A percentile compares a stretch with the other conserved stretches of the same genome.
Evolutionary conservation across 345 rosid genomes (phyloP).

Genomic region (Bruguiera gymnorhiza): DNA sequence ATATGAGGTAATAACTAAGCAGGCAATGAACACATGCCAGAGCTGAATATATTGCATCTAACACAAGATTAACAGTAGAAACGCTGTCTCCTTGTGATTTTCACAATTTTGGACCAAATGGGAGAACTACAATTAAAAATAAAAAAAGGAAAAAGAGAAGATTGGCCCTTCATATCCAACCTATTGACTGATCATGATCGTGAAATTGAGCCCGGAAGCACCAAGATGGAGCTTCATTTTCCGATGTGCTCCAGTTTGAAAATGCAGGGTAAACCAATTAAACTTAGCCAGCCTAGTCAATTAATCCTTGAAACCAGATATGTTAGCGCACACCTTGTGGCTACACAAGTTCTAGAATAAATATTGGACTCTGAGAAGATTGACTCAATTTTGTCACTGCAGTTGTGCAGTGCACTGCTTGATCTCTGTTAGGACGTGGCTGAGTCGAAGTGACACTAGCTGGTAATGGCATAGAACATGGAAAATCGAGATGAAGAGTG

Average conservation of each 20-base stretch:
- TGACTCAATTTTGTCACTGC: not conserved
- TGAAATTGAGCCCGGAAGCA: constrained; percentile 3
- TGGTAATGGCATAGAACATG: not conserved
- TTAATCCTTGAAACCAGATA: too few relatives aligned
- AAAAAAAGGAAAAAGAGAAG: constrained; percentile 1
- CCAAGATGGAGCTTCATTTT: constrained; percentile 13
- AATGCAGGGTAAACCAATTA: not conserved
- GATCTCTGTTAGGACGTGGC: too few relatives aligned
- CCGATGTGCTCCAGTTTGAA: constrained; percentile 1
- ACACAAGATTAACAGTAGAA: not conserved
- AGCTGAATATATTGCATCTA: not conserved
- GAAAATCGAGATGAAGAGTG: constrained; percentile 1
- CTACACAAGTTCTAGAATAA: too few relatives aligned
- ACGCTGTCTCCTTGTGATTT: not conserved
- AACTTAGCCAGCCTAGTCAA: too few relatives aligned
- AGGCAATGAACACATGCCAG: not conserved
- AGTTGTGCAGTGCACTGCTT: not conserved
- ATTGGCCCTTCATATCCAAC: constrained; percentile 12
- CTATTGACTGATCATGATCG: constrained; percentile 1
- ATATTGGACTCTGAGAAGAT: too few relatives aligned
- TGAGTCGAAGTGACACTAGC: not conserved
- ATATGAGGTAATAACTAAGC: not conserved
- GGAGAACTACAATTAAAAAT: not conserved
- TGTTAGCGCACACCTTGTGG: too few relatives aligned
- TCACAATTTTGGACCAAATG: not conserved